Conservation (phyloP, 352 stramenopile species). For the Globisporangium paddicum region DNA sequence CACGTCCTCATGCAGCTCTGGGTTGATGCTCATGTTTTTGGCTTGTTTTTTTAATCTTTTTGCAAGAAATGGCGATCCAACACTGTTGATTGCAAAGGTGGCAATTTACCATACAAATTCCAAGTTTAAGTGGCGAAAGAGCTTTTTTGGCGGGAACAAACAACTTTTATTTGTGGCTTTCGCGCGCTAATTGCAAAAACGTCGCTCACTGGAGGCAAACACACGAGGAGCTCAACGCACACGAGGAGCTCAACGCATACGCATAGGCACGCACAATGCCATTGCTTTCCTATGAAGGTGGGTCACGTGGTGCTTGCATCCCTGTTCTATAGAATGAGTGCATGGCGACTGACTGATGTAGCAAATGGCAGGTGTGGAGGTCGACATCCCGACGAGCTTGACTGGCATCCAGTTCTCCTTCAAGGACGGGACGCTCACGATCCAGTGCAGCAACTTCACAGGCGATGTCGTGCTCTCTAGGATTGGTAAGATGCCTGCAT, state of each 20-base stretch:
- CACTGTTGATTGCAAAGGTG: background rate
- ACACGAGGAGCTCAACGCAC: too few species aligned
- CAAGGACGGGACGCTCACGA: constrained; percentile 43
- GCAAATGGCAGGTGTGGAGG: constrained; percentile 42
- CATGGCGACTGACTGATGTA: background rate
- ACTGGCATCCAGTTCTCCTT: constrained; percentile 69
- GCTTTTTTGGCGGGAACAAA: background rate
- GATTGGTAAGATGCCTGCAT: constrained; percentile 27
- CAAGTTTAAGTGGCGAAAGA: background rate
- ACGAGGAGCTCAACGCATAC: too few species aligned
- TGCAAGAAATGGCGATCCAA: background rate
- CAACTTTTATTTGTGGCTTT: background rate
- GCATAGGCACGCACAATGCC: constrained; percentile 35
- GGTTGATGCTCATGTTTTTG: constrained; percentile 70
- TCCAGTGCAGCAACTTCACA: constrained; percentile 72
- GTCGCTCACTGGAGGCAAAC: background rate
- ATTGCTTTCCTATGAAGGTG: constrained; percentile 70
- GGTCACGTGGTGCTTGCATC: constrained; percentile 5
- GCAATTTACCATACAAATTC: background rate
- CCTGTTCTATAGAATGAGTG: background rate
- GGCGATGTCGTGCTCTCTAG: constrained; percentile 63
- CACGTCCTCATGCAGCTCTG: constrained; percentile 49
- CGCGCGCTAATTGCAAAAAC: background rate
- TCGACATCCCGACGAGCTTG: constrained; percentile 58
- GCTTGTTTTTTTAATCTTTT: background rate